Conservation (phyloP, 2,329 filamentous ascomycete species). For the Phialemoniopsis sp. region DNA sequence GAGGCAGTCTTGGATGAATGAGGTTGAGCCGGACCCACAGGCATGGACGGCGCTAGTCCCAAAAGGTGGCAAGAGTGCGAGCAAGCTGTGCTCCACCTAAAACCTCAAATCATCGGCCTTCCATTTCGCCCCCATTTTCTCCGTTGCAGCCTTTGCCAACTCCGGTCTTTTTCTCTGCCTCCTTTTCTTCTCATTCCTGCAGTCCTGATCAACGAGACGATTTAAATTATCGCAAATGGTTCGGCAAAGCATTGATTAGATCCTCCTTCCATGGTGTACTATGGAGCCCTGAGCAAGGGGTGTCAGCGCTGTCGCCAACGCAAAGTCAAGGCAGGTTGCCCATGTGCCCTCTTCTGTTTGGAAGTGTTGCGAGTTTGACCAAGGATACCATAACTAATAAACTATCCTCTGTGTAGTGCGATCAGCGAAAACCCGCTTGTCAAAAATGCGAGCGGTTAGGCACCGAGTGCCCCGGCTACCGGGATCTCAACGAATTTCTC, state of each 20-base stretch:
- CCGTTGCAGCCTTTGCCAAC: too few species aligned
- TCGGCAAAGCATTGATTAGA: too few species aligned
- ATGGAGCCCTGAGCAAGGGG: constrained; percentile 16
- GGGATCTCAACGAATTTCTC: constrained; percentile 13
- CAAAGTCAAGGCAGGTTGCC: constrained; percentile 16
- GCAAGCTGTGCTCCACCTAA: background rate
- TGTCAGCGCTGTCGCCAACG: constrained; percentile 19
- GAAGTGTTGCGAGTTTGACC: too few species aligned
- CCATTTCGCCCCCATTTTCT: background rate
- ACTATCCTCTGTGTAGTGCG: constrained; percentile 12
- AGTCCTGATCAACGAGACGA: too few species aligned
- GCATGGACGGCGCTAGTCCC: constrained; percentile 4
- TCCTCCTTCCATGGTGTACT: constrained; percentile 12
- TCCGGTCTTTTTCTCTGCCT: too few species aligned
- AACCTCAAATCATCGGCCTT: too few species aligned
- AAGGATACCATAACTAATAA: too few species aligned
- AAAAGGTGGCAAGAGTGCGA: constrained; percentile 10
- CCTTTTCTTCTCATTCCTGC: background rate
- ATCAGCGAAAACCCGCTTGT: constrained; percentile 16
- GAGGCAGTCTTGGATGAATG: too few species aligned
- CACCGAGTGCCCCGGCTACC: constrained; percentile 16
- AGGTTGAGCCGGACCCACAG: background rate
- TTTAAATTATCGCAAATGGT: too few species aligned
- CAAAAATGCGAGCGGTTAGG: constrained; percentile 15
- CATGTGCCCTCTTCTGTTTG: too few species aligned